These are phyloP conservation scores for Porpolomopsis calyptriformis DNA, from an alignment of 768 basidiomycete genomes.

Conservation along the genomic window DNA sequence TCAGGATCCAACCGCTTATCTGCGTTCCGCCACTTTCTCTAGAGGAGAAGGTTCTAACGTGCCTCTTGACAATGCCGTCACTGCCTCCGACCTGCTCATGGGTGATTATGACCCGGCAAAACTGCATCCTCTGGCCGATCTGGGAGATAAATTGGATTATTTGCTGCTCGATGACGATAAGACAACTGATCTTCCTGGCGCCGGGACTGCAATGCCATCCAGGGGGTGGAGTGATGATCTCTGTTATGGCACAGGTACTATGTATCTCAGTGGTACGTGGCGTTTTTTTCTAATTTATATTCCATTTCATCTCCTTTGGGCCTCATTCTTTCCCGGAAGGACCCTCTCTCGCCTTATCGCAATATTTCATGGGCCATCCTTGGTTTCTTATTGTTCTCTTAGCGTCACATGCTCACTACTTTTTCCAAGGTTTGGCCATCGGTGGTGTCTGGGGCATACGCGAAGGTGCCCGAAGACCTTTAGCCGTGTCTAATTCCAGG, in stretches of 20 bases:
- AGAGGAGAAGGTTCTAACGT: constrained; percentile 27
- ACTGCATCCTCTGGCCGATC: constrained; percentile 86
- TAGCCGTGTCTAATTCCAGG: constrained; percentile 76
- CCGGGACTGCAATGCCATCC: constrained; percentile 83
- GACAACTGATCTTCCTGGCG: constrained; percentile 80
- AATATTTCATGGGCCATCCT: constrained; percentile 44
- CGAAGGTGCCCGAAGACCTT: constrained; percentile 81
- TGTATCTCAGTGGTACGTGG: constrained; percentile 90
- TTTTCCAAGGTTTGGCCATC: constrained; percentile 77
- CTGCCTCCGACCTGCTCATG: constrained; percentile 80
- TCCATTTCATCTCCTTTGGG: constrained; percentile 21
- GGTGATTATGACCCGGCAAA: constrained; percentile 84
- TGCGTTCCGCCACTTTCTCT: constrained; percentile 41
- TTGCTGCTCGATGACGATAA: constrained; percentile 95
- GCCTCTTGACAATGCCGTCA: constrained; percentile 48
- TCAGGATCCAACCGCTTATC: constrained; percentile 34
- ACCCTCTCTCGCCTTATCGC: constrained; percentile 58
- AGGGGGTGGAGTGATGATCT: constrained; percentile 99
- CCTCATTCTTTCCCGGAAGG: constrained; percentile 35
- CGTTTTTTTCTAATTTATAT: constrained; percentile 48
- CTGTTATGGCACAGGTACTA: constrained; percentile 98
- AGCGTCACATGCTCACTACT: constrained; percentile 66
- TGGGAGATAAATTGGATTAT: constrained; percentile 93
- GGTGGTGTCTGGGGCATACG: constrained; percentile 95
- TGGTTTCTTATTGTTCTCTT: constrained; percentile 69